phyloP scores from a whole-genome alignment of 257 asterid genomes.

The Ballota nigra region DNA sequence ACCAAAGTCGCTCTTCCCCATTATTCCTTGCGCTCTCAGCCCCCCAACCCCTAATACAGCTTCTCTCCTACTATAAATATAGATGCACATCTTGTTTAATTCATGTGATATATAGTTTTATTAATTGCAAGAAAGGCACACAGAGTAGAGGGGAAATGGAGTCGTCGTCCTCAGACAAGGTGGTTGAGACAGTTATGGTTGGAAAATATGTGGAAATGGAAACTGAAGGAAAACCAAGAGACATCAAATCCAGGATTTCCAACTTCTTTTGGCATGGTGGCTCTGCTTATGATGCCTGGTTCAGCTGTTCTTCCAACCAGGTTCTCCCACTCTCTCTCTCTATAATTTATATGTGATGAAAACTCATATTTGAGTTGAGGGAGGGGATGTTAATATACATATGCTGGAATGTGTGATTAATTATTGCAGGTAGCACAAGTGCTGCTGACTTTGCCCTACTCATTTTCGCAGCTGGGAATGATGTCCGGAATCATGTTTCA shows the following conservation, averaged over 20 bases:
- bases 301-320: conserved; percentile 93
- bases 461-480: conserved; percentile 93
- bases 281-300: conserved; percentile 95
- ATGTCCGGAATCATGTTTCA: conserved; percentile 72
- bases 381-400: no score
- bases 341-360: no score
- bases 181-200: conserved; percentile 56
- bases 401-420: no score
- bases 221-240: conserved; percentile 49
- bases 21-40: neutral
- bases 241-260: conserved; percentile 51
- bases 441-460: conserved; percentile 79
- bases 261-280: conserved; percentile 91
- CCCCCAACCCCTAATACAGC: neutral
- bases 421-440: conserved; percentile 81
- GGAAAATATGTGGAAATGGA: conserved; percentile 86
- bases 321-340: neutral
- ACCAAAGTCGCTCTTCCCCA: conserved; percentile 43
- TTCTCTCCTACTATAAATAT: conserved; percentile 20
- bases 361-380: no score
- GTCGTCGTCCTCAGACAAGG: conserved; percentile 62
- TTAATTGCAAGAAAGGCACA: neutral
- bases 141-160: conserved; percentile 31
- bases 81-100: neutral
- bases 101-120: neutral